Evolutionary conservation across 2,329 filamentous ascomycete genomes (phyloP).

Genomic region (Talaromyces piceae): DNA sequence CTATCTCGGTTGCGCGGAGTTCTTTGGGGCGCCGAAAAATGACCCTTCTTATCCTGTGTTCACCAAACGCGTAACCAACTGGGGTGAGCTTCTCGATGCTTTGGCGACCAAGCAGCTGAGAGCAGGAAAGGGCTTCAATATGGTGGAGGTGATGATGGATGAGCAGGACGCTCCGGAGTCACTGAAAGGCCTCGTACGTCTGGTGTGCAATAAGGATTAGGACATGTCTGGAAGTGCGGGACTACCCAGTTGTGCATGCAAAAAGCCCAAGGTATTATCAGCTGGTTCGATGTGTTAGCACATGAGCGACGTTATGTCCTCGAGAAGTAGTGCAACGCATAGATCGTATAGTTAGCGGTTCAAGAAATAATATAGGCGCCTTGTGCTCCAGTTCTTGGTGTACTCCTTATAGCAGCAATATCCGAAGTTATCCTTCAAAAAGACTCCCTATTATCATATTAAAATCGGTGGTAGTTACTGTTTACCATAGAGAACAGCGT

Average conservation of each 20-base stretch:
- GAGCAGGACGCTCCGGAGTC: background rate
- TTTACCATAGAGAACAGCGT: too few species aligned
- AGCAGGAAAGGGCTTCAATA: conserved; percentile 1
- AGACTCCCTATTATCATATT: too few species aligned
- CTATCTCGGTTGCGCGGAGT: conserved; percentile 59
- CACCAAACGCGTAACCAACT: background rate
- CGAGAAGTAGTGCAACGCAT: too few species aligned
- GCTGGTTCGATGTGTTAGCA: too few species aligned
- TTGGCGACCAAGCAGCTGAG: background rate
- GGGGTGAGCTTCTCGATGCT: background rate
- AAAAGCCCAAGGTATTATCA: too few species aligned
- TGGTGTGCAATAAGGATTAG: background rate
- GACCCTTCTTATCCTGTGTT: conserved; percentile 22
- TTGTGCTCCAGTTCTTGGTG: too few species aligned
- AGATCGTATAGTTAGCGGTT: too few species aligned
- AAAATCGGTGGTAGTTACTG: too few species aligned
- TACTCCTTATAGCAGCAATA: too few species aligned
- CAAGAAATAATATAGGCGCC: too few species aligned
- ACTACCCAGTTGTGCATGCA: background rate
- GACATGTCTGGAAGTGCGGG: background rate
- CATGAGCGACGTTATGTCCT: too few species aligned
- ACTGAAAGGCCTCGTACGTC: background rate
- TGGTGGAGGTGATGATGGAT: background rate
- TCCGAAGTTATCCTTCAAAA: too few species aligned
- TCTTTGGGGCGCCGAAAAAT: conserved; percentile 48